These are phyloP conservation scores for Lasiosphaeris hirsuta DNA, from an alignment of 495 filamentous ascomycete species.

Conservation along the genomic window DNA sequence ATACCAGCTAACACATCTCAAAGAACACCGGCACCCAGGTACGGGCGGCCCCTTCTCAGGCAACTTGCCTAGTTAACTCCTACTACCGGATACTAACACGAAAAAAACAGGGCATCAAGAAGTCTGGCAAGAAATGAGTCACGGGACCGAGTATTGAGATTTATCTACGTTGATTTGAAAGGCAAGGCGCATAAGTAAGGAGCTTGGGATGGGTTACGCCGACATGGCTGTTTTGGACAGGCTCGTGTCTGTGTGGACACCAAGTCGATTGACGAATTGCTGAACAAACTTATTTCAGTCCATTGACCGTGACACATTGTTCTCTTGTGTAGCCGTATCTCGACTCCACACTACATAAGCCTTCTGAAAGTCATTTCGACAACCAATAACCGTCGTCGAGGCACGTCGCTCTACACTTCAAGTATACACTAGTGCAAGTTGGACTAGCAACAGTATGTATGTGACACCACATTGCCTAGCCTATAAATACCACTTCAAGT, in stretches of 20 bases:
- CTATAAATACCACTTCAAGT: no score
- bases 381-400: no score
- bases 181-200: slow-evolving; percentile 4
- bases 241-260: neutral
- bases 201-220: slow-evolving; percentile 12
- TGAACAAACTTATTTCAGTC: neutral
- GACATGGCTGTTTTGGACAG: neutral
- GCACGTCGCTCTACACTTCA: no score
- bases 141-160: slow-evolving; percentile 10
- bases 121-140: slow-evolving; percentile 79
- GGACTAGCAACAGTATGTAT: no score
- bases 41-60: neutral
- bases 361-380: no score
- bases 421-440: no score
- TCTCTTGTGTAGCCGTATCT: no score
- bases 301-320: no score
- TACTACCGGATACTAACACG: neutral
- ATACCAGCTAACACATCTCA: slow-evolving; percentile 27
- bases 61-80: neutral
- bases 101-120: slow-evolving; percentile 67
- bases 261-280: slow-evolving; percentile 1
- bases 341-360: no score
- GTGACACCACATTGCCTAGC: no score
- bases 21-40: slow-evolving; percentile 65
- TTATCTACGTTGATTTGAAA: slow-evolving; percentile 5